Evolutionary conservation across 2,329 filamentous ascomycete species (phyloP), one percentile per base, ranked within the genome.

Genomic region (Penicillium sp.): DNA sequence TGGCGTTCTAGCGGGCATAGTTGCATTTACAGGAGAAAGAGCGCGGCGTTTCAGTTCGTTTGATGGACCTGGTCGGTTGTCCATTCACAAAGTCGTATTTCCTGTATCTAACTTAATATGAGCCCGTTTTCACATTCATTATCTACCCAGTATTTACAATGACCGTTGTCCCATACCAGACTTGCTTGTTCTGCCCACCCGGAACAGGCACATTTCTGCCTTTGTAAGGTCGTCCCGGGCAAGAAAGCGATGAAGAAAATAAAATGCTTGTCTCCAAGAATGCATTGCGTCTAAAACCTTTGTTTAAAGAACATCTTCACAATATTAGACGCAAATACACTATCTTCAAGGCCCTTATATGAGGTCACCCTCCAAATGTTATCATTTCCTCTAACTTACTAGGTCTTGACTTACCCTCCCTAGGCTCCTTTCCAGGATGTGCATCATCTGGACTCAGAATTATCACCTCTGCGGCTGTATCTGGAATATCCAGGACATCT

Each of bases 381-480:
- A 27, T 27, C 24, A n/a, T n/a, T 19, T 11, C 14, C 2, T n/a
- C 43, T 7, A 46, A 5, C 24, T 46, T 46, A 36, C 14, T 22
- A 27, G 3, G 35, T 24, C n/a, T 50, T 4, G 16, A 27, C n/a
- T 19, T 13, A 24, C 27, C 35, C 5, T 31, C 37, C 4, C 24
- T 6, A 27, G 24, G 16, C 9, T 39, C 19, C 2, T 1, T 14
- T 2, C 5, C 13, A 37, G 16, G 13, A 67, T 72, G 69, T 70
- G 68, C 50, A n/a, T 64, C 14, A 58, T 53, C 39, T 63, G 55
- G 53, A 58, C 50, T 27, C 35, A 54, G 37, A 69, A 63, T 18
- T 67, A 64, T 43, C 60, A 59, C 13, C 36, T 66, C 18, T 72
- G 69, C 43, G 67, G 66, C 33, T 70, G 65, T 56, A 70, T 67